phyloP scores from a whole-genome alignment of 1,284 basidiomycete genomes.

The Meira nashicola region DNA sequence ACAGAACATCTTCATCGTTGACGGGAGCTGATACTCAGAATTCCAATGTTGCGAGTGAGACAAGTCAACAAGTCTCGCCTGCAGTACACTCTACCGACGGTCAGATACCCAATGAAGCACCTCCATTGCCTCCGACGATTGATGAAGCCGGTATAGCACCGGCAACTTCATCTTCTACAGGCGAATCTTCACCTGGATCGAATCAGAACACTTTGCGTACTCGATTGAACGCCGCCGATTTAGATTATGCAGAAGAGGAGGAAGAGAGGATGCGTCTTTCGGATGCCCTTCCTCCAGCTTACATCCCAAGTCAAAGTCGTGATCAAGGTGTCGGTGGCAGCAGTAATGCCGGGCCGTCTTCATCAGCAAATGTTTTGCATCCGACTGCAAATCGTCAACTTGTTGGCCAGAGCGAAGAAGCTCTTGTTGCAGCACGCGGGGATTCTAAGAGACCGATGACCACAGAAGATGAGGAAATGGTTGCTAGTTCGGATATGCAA shows the following conservation, averaged over 20 bases:
- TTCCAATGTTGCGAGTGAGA: too few species aligned
- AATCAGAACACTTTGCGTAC: too few species aligned
- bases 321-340: background rate
- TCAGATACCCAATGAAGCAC: too few species aligned
- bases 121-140: too few species aligned
- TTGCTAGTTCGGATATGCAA: background rate
- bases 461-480: background rate
- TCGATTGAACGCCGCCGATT: too few species aligned
- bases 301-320: conserved; percentile 28
- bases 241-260: conserved; percentile 14
- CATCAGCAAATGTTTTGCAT: conserved; percentile 15
- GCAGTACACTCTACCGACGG: too few species aligned
- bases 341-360: background rate
- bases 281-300: conserved; percentile 33
- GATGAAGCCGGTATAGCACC: too few species aligned
- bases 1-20: too few species aligned
- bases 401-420: conserved; percentile 6
- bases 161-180: too few species aligned
- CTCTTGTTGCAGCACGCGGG: background rate
- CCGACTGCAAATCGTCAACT: conserved; percentile 17
- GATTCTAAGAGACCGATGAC: background rate
- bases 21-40: too few species aligned
- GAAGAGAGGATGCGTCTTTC: conserved; percentile 12
- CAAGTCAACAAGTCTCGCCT: too few species aligned
- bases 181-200: too few species aligned